Conservation (phyloP, 108 stramenopile species). For the Pseudonitzschia delicatissima region DNA sequence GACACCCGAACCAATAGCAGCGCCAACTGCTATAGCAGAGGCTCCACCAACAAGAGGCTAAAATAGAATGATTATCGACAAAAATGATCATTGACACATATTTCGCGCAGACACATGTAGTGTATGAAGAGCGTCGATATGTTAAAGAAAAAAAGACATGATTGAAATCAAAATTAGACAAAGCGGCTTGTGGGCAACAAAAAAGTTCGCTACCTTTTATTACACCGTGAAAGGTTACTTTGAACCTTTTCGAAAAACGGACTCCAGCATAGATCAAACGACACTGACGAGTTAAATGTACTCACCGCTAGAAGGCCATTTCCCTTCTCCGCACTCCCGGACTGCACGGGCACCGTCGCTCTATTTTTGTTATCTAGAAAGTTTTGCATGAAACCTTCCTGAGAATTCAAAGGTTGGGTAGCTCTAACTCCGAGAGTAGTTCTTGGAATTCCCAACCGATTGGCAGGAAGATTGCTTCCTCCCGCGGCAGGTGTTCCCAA, state of each 20-base stretch:
- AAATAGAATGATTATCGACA: too few relatives aligned
- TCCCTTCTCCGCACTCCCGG: background rate
- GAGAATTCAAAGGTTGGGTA: background rate
- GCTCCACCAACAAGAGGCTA: constrained; percentile 1
- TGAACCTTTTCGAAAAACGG: too few relatives aligned
- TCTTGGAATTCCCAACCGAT: background rate
- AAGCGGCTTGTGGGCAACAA: too few relatives aligned
- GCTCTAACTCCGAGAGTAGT: constrained; percentile 1
- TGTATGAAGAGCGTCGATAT: too few relatives aligned
- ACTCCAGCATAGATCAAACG: too few relatives aligned
- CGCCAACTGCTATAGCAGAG: constrained; percentile 1
- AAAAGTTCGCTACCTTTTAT: too few relatives aligned
- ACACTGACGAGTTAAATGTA: too few relatives aligned
- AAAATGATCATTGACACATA: too few relatives aligned
- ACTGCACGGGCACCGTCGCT: constrained; percentile 4
- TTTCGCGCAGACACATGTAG: too few relatives aligned
- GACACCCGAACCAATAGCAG: constrained; percentile 1
- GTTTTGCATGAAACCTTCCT: background rate
- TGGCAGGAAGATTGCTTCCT: background rate
- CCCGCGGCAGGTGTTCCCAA: constrained; percentile 7
- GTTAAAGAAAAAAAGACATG: too few relatives aligned
- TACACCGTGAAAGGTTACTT: too few relatives aligned
- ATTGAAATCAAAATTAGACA: too few relatives aligned
- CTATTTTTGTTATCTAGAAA: background rate
- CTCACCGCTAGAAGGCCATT: background rate